Evolutionary conservation across 192 early-diverging fungal species (phyloP), one percentile per base, ranked within the genome.

Genomic region (Ambispora gerdemannii): DNA sequence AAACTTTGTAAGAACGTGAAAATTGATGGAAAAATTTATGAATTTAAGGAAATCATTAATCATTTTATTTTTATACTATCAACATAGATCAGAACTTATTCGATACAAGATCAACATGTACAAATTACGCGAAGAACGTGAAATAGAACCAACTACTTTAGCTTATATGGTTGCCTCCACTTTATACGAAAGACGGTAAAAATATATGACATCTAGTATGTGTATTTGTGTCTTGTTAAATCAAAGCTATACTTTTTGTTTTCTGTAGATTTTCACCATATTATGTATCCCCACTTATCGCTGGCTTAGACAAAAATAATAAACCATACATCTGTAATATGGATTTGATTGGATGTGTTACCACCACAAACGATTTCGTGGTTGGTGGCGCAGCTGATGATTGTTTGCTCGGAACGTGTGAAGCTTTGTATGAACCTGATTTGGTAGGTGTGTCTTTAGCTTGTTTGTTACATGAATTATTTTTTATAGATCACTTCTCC

Each of bases 381-480:
- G 97, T 98, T 20, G 83, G 84, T 59, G 97, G 97, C 73, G 97
- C 95, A 8, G 89, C 97, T 19, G 75, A 75, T 24, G 80, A 88
- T 32, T 91, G 92, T 68, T 82, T 99, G 70, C 98, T 91, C 70
- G 97, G 97, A 72, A 95, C 94, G 88, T 95, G 94, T 74, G 97
- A 99, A 80, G 84, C 88, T 24, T 84, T 99, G 61, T 99, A 95
- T 95, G 95, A 98, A 79, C 94, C 95, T 50, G 87, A 98, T 83
- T 85, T 99, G 71, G 95, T 91, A 79, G 72, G 80, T 72, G 49
- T 51, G 30, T 51, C 2, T 55, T 34, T 28, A 15, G 4, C 11
- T 25, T 36, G 27, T 49, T 60, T 49, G 20, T 49, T 22, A 15
- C 35, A 30, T 25, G 38, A 43, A 1, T 10, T 60, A 50, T 61